Evolutionary conservation across 1,284 basidiomycete genomes (phyloP).

Genomic region (Cystobasidium slooffiae): DNA sequence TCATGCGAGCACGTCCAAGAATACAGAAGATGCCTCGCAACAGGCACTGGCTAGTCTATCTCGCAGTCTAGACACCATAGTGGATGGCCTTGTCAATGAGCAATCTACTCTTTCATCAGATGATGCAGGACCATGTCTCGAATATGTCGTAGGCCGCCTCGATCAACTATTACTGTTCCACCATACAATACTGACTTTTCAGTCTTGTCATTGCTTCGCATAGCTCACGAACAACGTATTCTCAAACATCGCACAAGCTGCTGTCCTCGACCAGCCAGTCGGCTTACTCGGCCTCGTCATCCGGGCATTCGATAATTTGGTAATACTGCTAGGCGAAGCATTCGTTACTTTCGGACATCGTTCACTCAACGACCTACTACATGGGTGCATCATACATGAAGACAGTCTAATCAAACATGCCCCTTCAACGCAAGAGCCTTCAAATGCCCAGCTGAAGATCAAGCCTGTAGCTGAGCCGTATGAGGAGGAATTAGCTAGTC

Average conservation of each 20-base stretch:
- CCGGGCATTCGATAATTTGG: constrained; percentile 53
- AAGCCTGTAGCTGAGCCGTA: constrained; percentile 58
- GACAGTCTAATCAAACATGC: background rate
- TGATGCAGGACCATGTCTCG: constrained; percentile 53
- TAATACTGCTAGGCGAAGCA: constrained; percentile 55
- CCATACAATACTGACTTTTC: background rate
- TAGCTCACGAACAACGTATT: constrained; percentile 53
- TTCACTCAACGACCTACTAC: constrained; percentile 54
- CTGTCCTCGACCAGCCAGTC: constrained; percentile 52
- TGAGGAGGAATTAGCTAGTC: constrained; percentile 83
- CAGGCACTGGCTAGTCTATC: constrained; percentile 1
- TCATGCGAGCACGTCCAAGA: constrained; percentile 24
- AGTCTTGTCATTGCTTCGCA: background rate
- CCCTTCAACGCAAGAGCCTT: background rate
- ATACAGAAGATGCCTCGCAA: background rate
- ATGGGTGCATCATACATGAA: constrained; percentile 45
- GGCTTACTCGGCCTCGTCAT: constrained; percentile 55
- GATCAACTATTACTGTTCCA: background rate
- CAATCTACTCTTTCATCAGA: constrained; percentile 49
- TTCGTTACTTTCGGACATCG: constrained; percentile 55
- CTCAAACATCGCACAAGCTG: constrained; percentile 52
- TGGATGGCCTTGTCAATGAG: constrained; percentile 53
- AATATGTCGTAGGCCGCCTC: constrained; percentile 46
- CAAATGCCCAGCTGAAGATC: constrained; percentile 34
- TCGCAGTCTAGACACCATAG: constrained; percentile 36